Conservation (phyloP, 768 basidiomycete species). For the Suillus cothurnatus region DNA sequence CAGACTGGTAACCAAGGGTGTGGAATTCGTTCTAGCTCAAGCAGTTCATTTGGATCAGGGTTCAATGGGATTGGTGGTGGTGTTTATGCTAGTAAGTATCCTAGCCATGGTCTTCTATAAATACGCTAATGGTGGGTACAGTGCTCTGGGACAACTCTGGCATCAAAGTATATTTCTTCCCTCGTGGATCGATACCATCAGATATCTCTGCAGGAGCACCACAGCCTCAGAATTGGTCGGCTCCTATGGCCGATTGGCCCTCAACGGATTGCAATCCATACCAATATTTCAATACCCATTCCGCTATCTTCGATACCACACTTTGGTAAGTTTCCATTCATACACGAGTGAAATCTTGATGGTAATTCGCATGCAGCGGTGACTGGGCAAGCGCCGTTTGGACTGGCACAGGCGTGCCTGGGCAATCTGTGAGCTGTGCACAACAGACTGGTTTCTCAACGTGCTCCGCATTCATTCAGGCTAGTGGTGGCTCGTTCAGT, state of each 20-base stretch:
- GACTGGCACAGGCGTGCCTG: conserved; percentile 70
- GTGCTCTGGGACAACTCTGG: conserved; percentile 80
- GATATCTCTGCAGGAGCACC: conserved; percentile 80
- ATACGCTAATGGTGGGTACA: conserved; percentile 30
- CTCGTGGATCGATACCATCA: conserved; percentile 66
- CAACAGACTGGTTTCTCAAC: conserved; percentile 78
- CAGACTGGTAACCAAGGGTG: conserved; percentile 82
- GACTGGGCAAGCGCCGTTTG: conserved; percentile 91
- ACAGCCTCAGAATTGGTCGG: conserved; percentile 74
- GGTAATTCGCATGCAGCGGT: conserved; percentile 49
- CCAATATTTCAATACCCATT: conserved; percentile 77
- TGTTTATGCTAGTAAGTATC: conserved; percentile 81
- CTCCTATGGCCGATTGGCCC: conserved; percentile 79
- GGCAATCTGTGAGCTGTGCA: conserved; percentile 87
- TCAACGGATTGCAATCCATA: conserved; percentile 73
- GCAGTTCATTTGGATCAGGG: conserved; percentile 75
- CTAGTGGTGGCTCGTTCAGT: conserved; percentile 66
- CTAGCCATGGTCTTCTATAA: conserved; percentile 10
- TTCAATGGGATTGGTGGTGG: conserved; percentile 89
- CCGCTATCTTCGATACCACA: conserved; percentile 83
- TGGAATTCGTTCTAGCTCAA: conserved; percentile 63
- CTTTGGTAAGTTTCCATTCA: conserved; percentile 55
- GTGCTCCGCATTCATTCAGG: conserved; percentile 76
- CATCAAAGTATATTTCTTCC: conserved; percentile 83
- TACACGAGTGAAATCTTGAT: background rate